phyloP scores from a whole-genome alignment of 805 yeast species.

The Ogataea ganodermae region DNA sequence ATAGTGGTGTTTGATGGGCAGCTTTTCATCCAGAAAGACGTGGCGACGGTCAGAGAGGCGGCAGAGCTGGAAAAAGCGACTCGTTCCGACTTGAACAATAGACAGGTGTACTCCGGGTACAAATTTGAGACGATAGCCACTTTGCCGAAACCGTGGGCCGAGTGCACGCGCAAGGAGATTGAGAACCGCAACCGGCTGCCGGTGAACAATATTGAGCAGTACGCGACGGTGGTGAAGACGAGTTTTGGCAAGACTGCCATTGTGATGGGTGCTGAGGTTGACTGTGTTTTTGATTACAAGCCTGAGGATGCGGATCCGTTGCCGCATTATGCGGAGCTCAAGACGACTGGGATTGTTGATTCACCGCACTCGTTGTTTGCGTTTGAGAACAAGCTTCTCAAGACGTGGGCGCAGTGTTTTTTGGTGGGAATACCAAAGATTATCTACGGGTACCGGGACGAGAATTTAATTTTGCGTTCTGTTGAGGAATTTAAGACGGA shows the following conservation, averaged over 20 bases:
- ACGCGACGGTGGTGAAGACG: constrained; percentile 75
- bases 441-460: constrained; percentile 85
- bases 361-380: constrained; percentile 56
- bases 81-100: constrained; percentile 36
- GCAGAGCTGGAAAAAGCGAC: constrained; percentile 32
- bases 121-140: constrained; percentile 85
- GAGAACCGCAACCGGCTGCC: constrained; percentile 62
- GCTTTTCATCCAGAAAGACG: constrained; percentile 56
- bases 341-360: constrained; percentile 62
- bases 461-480: constrained; percentile 57
- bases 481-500: constrained; percentile 79
- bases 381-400: constrained; percentile 76
- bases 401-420: constrained; percentile 93
- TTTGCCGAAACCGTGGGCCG: constrained; percentile 72
- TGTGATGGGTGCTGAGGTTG: constrained; percentile 87
- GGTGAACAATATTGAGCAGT: constrained; percentile 77
- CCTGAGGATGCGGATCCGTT: constrained; percentile 55
- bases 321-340: constrained; percentile 81
- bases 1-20: constrained; percentile 75
- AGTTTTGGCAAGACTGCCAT: constrained; percentile 76
- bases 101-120: constrained; percentile 67
- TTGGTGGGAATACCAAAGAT: constrained; percentile 80
- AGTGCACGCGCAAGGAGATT: constrained; percentile 62
- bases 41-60: constrained; percentile 33
- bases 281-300: constrained; percentile 82